Base-by-base conservation (phyloP, 2,329 filamentous ascomycete genomes). In the Epichloe brachyelytri region DNA sequence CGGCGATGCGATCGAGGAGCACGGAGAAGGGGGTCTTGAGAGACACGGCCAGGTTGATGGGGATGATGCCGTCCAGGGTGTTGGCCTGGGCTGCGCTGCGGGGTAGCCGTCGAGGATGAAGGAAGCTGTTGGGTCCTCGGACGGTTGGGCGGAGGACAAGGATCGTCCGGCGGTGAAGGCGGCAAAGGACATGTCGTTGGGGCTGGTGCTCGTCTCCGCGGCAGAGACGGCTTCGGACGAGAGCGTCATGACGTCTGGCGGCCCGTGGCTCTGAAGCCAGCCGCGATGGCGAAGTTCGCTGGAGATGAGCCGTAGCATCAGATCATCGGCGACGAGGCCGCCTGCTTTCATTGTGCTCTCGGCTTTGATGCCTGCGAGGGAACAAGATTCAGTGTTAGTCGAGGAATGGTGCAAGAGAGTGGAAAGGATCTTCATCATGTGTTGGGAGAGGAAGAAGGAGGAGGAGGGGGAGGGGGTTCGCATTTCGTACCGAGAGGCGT, bases 21-120 rank as follows among this genome's bases (percentile, higher is more conserved):
- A 96, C 87, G 8, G 85, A 79, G 36, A 86, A 80, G 0, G 93
- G 93, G 0, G 91, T 97, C 63, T 85, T 78, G 59, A 97, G 76
- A 51, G 86, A 88, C 53, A 96, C 84, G 46, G 89, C 93, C 54
- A 96, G 79, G 68, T 98, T 98, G 65, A 98, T 90, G n/a, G 91
- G 89, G 34, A 97, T 79, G 36, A 96, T 76, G 44, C 73, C 71
- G 64, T 95, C 89, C 46, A 97, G 78, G 52, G 83, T 83, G 41
- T 71, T 67, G 30, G 90, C 93, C 69, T 98, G 93, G 3, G 73
- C 64, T 1, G 86, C 85, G 6, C 88, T 98, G 57, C 93, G 85
- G 2, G 93, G 68, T 97, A 98, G 15, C 93, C 93, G 65, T 98
- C 93, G 49, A 98, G 84, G 56, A 98, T 86, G 67, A 96, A 97